Conservation (phyloP, 1,284 basidiomycete species). For the Lignosus rhinocerotis region DNA sequence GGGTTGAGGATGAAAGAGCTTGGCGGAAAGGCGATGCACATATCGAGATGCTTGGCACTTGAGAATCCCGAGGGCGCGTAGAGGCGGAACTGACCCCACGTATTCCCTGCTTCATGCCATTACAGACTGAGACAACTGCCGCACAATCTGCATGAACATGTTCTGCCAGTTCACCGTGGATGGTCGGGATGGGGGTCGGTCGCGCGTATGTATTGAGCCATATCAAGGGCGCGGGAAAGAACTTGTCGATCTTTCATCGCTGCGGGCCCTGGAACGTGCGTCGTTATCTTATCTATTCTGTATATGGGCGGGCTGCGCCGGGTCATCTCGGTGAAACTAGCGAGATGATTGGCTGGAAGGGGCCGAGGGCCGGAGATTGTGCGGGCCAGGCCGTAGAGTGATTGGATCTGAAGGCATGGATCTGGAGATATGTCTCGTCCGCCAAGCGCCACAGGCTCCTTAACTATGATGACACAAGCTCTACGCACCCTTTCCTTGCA, state of each 20-base stretch:
- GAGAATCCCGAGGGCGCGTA: background rate
- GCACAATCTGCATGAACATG: too few species aligned
- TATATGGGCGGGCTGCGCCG: background rate
- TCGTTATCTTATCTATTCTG: background rate
- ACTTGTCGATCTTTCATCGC: too few species aligned
- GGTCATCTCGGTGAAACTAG: background rate
- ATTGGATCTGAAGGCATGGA: background rate
- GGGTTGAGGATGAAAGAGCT: background rate
- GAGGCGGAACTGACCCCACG: background rate
- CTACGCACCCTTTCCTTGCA: background rate
- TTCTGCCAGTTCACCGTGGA: too few species aligned
- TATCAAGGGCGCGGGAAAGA: too few species aligned
- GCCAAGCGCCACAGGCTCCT: conserved; percentile 14
- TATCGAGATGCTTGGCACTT: background rate
- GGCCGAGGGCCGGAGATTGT: background rate
- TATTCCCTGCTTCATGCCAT: too few species aligned
- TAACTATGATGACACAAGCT: conserved; percentile 22
- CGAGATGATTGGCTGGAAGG: background rate
- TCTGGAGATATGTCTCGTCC: conserved; percentile 6
- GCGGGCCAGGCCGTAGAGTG: background rate
- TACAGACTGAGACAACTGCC: too few species aligned
- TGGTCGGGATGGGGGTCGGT: too few species aligned
- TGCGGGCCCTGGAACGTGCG: background rate
- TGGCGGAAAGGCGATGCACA: background rate
- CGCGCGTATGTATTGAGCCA: too few species aligned